These are phyloP conservation scores for Wickerhamomyces xylosicus DNA, from an alignment of 805 yeast species.

Conservation along the genomic window DNA sequence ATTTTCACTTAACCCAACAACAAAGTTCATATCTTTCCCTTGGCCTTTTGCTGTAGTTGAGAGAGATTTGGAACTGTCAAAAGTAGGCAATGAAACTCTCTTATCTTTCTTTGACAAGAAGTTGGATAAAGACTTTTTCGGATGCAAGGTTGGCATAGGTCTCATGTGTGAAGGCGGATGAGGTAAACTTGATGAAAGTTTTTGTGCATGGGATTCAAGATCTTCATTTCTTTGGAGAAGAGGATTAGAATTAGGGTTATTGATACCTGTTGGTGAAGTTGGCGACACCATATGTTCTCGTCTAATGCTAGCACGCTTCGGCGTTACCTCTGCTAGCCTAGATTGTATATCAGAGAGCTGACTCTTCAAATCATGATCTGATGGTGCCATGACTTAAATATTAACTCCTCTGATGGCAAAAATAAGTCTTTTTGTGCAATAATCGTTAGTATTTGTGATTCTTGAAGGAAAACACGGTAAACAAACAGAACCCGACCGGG, in stretches of 20 bases:
- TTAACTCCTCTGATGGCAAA: neutral
- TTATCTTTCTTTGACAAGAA: conserved; percentile 17
- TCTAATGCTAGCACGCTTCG: conserved; percentile 12
- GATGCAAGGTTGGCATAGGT: conserved; percentile 1
- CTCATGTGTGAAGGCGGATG: neutral
- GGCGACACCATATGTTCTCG: conserved; percentile 5
- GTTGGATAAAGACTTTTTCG: conserved; percentile 11
- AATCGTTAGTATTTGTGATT: too few relatives aligned
- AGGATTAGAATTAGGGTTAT: neutral
- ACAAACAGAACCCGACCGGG: too few relatives aligned
- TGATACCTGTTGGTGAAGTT: conserved; percentile 1
- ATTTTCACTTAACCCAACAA: conserved; percentile 66
- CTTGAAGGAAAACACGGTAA: too few relatives aligned
- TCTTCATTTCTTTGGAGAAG: neutral
- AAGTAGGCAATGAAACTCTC: conserved; percentile 17
- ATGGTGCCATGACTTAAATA: conserved; percentile 8
- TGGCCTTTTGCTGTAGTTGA: conserved; percentile 11
- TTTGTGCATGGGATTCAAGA: neutral
- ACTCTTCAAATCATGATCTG: conserved; percentile 25
- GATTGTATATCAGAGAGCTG: conserved; percentile 35
- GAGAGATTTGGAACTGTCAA: conserved; percentile 14
- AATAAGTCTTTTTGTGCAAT: too few relatives aligned
- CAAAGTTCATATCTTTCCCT: conserved; percentile 61
- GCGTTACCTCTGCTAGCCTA: conserved; percentile 22
- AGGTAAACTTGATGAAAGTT: neutral